phyloP scores from a whole-genome alignment of 225 moss, liverwort and hornwort genomes.

The Physcomitrium patens region DNA sequence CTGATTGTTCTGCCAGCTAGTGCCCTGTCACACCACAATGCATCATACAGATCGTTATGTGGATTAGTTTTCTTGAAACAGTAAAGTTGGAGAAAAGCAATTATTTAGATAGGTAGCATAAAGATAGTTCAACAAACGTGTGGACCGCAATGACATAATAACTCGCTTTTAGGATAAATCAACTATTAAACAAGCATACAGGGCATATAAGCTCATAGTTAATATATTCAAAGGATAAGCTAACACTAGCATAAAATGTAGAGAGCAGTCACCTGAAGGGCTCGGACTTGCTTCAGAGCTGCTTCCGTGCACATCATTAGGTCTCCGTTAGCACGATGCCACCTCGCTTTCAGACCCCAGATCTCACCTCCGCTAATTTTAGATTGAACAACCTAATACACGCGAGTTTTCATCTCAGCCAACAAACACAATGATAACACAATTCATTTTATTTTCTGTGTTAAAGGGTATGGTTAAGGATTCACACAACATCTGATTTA shows the following conservation, averaged over 20 bases:
- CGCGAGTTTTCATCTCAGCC: constrained; percentile 8
- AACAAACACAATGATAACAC: constrained; percentile 18
- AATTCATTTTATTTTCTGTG: not conserved
- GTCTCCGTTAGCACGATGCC: constrained; percentile 88
- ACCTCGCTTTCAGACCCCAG: constrained; percentile 95
- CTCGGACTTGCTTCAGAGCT: constrained; percentile 86
- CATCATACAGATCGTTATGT: constrained; percentile 9
- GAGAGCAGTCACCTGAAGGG: constrained; percentile 64
- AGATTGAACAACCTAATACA: constrained; percentile 69
- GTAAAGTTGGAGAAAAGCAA: not conserved
- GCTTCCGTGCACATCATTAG: constrained; percentile 82
- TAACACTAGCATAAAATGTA: not conserved
- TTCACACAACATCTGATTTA: not conserved
- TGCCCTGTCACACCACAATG: constrained; percentile 51
- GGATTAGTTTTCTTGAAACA: constrained; percentile 14
- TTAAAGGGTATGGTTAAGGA: not conserved
- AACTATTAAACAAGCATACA: constrained; percentile 6
- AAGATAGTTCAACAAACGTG: not conserved
- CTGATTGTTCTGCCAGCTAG: constrained; percentile 79
- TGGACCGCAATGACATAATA: not conserved
- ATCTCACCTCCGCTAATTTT: constrained; percentile 77
- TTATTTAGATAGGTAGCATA: not conserved
- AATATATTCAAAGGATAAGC: not conserved
- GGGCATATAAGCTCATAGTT: not conserved
- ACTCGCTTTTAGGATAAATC: not conserved